Base-by-base conservation (phyloP, 345 rosid species). In the Gossypium sturtianum region DNA sequence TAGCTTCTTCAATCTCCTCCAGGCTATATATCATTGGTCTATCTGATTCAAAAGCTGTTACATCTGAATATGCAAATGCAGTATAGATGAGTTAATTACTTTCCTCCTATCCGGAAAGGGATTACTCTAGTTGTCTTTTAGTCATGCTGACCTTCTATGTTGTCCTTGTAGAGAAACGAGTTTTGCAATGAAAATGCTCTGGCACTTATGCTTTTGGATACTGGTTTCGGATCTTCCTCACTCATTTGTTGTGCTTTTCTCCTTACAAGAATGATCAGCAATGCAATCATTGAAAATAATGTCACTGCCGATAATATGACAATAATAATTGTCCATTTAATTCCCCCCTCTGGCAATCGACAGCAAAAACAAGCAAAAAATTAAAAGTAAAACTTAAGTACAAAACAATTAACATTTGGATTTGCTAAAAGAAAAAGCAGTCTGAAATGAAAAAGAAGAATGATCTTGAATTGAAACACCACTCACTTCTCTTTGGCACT, bases 1-100 rank as follows among this genome's bases (percentile, higher is more conserved):
- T 86, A n/a, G 86, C 83, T n/a, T 85, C 86, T 78, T 86, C 90
- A 62, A 86, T 80, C 78, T 86, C 86, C 81, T 83, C 83, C 23
- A 78, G 59, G 72, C 69, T 76, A 49, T 75, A 88, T 41, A 82
- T 48, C 22, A 86, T 61, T 12, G 94, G 83, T 80, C 84, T 82
- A 65, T 90, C 91, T 57, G 91, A 80, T 64, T 84, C 90, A 69
- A 90, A 78, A 80, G 57, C 81, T 19, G 83, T 57, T 58, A 76
- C 70, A 70, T 84, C 87, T 83, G 84, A 43, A 58, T 23, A 48
- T 8, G 70, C 11, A 22, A 74, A 67, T 41, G 64, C 65, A 66
- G n/a, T 11, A 51, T 16, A 22, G 8, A 56, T 66, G 25, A 56
- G 59, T 57, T 16, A 69, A 16, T 56, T 67, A 19, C 25, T 20